Evolutionary conservation across 345 rosid species (phyloP).

Genomic region (Eucalyptus camaldulensis): DNA sequence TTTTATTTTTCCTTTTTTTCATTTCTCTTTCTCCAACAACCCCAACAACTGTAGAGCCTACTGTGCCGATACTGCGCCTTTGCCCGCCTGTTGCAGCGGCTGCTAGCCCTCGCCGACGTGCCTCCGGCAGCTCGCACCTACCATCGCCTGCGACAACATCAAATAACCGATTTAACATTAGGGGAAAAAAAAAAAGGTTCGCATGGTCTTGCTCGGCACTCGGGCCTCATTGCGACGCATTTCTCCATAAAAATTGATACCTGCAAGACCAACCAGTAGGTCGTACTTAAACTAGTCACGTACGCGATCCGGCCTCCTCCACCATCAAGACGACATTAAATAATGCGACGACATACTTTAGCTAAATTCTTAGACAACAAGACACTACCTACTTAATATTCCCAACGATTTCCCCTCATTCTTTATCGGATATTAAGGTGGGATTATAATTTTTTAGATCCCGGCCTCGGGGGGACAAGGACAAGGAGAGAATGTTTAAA

Average conservation of each 20-base stretch:
- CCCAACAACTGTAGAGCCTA: not conserved
- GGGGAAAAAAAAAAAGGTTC: not conserved
- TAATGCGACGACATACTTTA: not conserved
- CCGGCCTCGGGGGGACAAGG: not conserved
- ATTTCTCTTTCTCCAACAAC: not conserved
- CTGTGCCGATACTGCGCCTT: not conserved
- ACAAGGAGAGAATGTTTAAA: not conserved
- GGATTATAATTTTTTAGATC: not conserved
- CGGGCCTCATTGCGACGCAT: not conserved
- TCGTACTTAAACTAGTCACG: not conserved
- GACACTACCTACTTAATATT: not conserved
- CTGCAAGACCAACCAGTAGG: not conserved
- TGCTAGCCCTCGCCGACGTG: not conserved
- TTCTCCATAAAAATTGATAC: not conserved
- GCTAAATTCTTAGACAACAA: not conserved
- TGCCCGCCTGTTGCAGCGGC: not conserved
- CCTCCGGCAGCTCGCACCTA: not conserved
- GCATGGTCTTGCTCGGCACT: not conserved
- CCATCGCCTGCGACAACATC: not conserved
- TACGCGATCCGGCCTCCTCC: not conserved
- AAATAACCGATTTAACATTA: not conserved
- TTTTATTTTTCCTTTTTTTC: not conserved
- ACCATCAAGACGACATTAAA: not conserved
- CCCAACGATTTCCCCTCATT: not conserved
- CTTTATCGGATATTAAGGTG: not conserved